Base-by-base conservation (phyloP, 2,329 filamentous ascomycete species). In the Neoascochyta sp. region DNA sequence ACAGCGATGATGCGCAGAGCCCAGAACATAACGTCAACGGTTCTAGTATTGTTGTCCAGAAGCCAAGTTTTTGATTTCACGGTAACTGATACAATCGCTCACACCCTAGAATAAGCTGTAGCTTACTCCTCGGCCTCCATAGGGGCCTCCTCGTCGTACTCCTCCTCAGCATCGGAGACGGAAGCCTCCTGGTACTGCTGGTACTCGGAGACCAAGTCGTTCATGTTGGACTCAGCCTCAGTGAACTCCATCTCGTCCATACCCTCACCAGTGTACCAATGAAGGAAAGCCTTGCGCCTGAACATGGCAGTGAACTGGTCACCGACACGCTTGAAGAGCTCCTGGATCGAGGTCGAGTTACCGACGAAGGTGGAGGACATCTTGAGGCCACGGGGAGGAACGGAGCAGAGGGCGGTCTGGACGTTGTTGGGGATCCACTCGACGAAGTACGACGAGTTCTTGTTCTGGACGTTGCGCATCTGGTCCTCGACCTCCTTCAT, bases 181-280 rank as follows among this genome's bases (percentile, higher is more conserved):
- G 86, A 86, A 66, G 92, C 92, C 70, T 98, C 92, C 81, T 98
- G 92, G 82, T 98, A 98, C 73, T 98, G 92, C 81, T 96, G 92
- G 78, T 98, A 98, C 73, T 98, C 92, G 43, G 88, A 94, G 61
- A 98, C 90, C 65, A 98, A 76, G 71, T 98, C 92, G 78, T 98
- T 96, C 92, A 98, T 96, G 80, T 98, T 98, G 74, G 86, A 94
- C 83, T 98, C 92, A 58, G 92, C 92, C 80, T 98, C 92, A 66
- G 92, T 98, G 78, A 98, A 98, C 77, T 98, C 92, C 92, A 98
- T 96, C 83, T 98, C 92, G 74, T 98, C 92, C 92, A 98, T 98
- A 75, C 92, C 92, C 80, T 98, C 92, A 65, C 89, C 89, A 81
- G 92, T 98, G 76, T 98, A 98, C 92, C 92, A 98, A 78, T 96